These are phyloP conservation scores for Lunasporangiospora selenospora DNA, from an alignment of 192 early-diverging fungal species.

Conservation along the genomic window DNA sequence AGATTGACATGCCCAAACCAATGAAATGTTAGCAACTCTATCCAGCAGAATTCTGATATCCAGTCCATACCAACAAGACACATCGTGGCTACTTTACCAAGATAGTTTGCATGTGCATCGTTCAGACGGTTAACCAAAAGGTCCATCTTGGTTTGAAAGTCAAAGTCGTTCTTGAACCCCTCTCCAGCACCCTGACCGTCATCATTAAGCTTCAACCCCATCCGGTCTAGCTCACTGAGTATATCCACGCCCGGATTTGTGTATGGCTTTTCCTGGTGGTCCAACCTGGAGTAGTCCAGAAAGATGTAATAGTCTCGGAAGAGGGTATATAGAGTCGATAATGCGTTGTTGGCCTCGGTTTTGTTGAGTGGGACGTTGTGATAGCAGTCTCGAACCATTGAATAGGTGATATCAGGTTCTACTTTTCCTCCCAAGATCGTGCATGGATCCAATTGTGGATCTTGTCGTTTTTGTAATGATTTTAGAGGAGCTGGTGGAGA, in stretches of 20 bases:
- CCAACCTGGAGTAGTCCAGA: constrained; percentile 19
- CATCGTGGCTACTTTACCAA: no score
- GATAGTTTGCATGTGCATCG: constrained; percentile 42
- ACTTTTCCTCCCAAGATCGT: neutral
- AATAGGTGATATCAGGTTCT: constrained; percentile 21
- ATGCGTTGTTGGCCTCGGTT: constrained; percentile 16
- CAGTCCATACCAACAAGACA: no score
- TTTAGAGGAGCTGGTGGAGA: no score
- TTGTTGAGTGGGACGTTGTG: constrained; percentile 21
- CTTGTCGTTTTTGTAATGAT: no score
- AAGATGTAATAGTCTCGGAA: constrained; percentile 39
- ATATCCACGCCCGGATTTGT: constrained; percentile 32
- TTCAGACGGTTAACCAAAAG: constrained; percentile 21
- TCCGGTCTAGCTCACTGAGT: constrained; percentile 7
- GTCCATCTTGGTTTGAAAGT: constrained; percentile 26
- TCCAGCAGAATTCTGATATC: no score
- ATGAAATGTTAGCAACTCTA: no score
- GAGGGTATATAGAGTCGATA: constrained; percentile 27
- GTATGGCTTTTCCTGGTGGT: constrained; percentile 28
- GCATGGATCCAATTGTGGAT: constrained; percentile 11
- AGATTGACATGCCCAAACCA: no score
- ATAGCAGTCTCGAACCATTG: constrained; percentile 17
- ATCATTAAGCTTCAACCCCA: constrained; percentile 2
- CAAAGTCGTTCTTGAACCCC: constrained; percentile 20
- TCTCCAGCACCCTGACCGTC: no score